These are phyloP conservation scores for Didymella segeticola DNA, from an alignment of 2,329 filamentous ascomycete species.

Conservation along the genomic window DNA sequence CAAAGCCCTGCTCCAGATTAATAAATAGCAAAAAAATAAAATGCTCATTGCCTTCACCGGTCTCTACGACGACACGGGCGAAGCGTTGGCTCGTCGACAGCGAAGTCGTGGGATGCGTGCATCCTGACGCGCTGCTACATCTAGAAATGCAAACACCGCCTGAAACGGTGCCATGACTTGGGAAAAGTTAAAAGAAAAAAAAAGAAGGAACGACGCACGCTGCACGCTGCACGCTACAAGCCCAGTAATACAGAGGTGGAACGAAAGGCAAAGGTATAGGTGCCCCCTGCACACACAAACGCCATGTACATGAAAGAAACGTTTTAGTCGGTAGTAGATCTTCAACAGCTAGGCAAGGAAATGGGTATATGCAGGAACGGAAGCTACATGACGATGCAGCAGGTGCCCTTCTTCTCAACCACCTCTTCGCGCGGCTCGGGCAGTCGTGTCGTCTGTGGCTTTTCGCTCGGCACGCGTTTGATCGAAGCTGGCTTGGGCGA, in stretches of 20 bases:
- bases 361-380: conserved; percentile 38
- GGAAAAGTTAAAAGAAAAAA: conserved; percentile 23
- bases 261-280: conserved; percentile 18
- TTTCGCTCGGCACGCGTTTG: conserved; percentile 38
- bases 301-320: conserved; percentile 38
- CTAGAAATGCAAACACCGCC: conserved; percentile 13
- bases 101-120: conserved; percentile 10
- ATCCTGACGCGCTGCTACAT: conserved; percentile 12
- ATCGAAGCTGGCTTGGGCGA: conserved; percentile 35
- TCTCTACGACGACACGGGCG: background rate
- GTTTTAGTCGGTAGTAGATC: conserved; percentile 28
- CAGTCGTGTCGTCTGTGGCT: conserved; percentile 55
- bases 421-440: conserved; percentile 63
- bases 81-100: conserved; percentile 12
- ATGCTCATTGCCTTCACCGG: background rate
- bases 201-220: conserved; percentile 40
- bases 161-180: background rate
- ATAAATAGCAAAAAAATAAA: background rate
- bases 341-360: conserved; percentile 25
- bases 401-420: conserved; percentile 68
- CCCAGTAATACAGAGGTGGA: conserved; percentile 24
- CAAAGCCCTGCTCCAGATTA: conserved; percentile 2
- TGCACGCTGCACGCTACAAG: conserved; percentile 47
- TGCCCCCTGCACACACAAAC: conserved; percentile 23
- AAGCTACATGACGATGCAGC: conserved; percentile 76